A percentile compares a stretch with the other conserved stretches of the same genome.
Conservation (phyloP, 2,329 filamentous ascomycete genomes). For the Aspergillus niger region DNA sequence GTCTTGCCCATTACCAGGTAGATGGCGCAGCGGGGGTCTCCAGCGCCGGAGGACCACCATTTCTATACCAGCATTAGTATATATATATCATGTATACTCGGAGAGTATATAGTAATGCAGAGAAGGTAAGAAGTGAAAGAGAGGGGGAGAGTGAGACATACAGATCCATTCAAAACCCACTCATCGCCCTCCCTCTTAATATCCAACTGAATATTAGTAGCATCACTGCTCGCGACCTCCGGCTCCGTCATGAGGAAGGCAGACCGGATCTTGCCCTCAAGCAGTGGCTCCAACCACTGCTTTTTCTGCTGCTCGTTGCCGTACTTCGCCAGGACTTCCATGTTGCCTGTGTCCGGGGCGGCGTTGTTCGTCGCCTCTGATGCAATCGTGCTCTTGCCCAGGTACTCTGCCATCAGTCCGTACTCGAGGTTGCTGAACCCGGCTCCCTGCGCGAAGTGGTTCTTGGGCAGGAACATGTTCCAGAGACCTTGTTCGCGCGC, state of each 20-base stretch:
- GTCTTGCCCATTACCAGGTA: conserved; percentile 98
- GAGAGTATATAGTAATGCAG: too few relatives aligned
- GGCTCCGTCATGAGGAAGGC: conserved; percentile 96
- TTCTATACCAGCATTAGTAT: conserved; percentile 58
- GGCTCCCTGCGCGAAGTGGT: conserved; percentile 91
- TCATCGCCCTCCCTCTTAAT: conserved; percentile 83
- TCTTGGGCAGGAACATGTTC: conserved; percentile 98
- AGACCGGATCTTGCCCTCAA: conserved; percentile 82
- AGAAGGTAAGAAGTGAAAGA: neutral
- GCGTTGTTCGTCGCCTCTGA: conserved; percentile 89
- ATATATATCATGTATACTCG: too few relatives aligned
- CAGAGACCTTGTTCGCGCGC: conserved; percentile 83
- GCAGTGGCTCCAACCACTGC: conserved; percentile 76
- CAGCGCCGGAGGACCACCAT: conserved; percentile 98
- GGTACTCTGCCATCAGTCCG: conserved; percentile 93
- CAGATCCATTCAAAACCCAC: conserved; percentile 86
- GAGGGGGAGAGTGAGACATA: conserved; percentile 44
- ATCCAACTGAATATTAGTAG: conserved; percentile 84
- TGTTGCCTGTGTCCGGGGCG: conserved; percentile 90
- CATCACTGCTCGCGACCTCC: conserved; percentile 83
- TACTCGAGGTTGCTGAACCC: conserved; percentile 97
- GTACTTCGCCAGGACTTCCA: conserved; percentile 93
- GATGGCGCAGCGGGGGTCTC: conserved; percentile 86
- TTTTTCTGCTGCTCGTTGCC: conserved; percentile 82
- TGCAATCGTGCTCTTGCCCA: conserved; percentile 81